Conservation (phyloP, 2,329 filamentous ascomycete species). For the Dendrostoma leiphaemia region DNA sequence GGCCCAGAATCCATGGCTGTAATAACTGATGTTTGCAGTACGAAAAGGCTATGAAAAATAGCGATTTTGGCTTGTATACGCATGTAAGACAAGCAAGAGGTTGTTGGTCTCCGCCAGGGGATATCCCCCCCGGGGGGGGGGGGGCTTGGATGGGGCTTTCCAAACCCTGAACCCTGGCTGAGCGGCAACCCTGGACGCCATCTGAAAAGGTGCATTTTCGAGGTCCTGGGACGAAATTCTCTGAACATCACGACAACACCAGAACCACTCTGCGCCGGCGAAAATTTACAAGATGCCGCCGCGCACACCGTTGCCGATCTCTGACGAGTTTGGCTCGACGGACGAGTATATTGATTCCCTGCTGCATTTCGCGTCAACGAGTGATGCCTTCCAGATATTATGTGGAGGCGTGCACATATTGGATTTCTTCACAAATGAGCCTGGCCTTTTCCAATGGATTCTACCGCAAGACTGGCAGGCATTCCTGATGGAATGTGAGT, state of each 20-base stretch:
- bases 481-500: constrained; percentile 70
- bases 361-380: constrained; percentile 71
- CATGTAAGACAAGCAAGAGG: too few relatives aligned
- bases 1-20: too few relatives aligned
- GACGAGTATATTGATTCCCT: constrained; percentile 80
- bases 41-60: too few relatives aligned
- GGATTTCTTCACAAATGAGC: constrained; percentile 88
- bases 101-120: too few relatives aligned
- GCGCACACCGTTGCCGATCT: constrained; percentile 62
- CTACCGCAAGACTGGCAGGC: constrained; percentile 77
- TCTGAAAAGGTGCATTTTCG: too few relatives aligned
- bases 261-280: neutral
- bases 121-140: too few relatives aligned
- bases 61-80: too few relatives aligned
- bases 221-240: neutral
- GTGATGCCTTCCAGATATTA: constrained; percentile 78
- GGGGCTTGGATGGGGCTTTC: too few relatives aligned
- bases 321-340: constrained; percentile 64
- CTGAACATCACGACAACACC: neutral
- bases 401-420: constrained; percentile 96
- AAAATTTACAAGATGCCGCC: constrained; percentile 43
- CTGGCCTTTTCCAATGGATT: constrained; percentile 76
- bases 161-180: too few relatives aligned
- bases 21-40: too few relatives aligned
- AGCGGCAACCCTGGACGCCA: too few relatives aligned